Base-by-base conservation (phyloP, 306 rosid genomes). In the Fragaria iinumae region DNA sequence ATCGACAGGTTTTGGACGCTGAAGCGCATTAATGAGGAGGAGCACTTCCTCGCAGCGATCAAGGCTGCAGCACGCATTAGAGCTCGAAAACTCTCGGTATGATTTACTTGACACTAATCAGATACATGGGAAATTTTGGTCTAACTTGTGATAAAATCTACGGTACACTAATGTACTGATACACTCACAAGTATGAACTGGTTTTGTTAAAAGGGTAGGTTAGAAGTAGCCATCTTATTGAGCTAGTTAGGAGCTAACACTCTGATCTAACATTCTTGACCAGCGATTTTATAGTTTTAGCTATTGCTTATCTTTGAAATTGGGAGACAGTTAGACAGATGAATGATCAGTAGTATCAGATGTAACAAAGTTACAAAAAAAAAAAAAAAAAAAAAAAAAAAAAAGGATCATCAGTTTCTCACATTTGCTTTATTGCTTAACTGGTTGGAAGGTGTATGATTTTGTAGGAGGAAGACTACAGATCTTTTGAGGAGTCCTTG, bases 11-110 rank as follows among this genome's bases (percentile, higher is more conserved):
- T 87, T 77, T 93, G 96, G 96, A 83, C 73, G 87, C 92, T 87
- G 83, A 90, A 87, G 80, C 73, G 74, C 70, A 81, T 83, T 69
- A 82, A 82, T 25, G 96, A 93, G 65, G 89, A 93, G 70, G 96
- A 93, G 17, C 97, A 93, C 69, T 92, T 90, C 78, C 87, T 90
- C 23, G 88, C 92, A n/a, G 97, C 97, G 25, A 89, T 86, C 79
- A 93, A 90, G 57, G 84, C 97, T 3, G 97, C 91, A 5, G 92
- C 96, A 8, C 87, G 89, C 69, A 76, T 90, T 59, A 87, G 91
- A 57, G 93, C 96, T 0, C 87, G 90, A 53, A 81, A 85, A 74
- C 92, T 90, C 82, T 84, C 91, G 18, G 97, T 92, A 80, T 70
- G 63, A 16, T 71, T 39, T 48, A 7, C 18, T 13, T 43, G 21